Conservation (phyloP, 2,329 filamentous ascomycete genomes). For the Fusarium oxysporum region DNA sequence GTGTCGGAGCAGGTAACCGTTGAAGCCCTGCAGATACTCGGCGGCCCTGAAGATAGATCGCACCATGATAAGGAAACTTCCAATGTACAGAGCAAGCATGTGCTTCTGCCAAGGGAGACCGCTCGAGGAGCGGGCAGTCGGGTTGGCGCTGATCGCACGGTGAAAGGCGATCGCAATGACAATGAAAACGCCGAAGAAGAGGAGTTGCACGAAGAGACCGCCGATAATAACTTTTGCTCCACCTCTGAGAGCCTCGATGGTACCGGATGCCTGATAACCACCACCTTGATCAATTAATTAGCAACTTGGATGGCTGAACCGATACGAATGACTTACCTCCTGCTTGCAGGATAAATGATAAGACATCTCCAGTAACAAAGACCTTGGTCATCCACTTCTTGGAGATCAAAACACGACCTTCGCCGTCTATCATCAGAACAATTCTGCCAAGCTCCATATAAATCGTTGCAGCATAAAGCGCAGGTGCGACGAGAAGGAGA, state of each 20-base stretch:
- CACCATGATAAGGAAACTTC: conserved; percentile 52
- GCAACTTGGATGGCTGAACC: not conserved
- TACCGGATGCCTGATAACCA: conserved; percentile 40
- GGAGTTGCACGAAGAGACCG: conserved; percentile 64
- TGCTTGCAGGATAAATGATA: conserved; percentile 30
- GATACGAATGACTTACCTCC: not conserved
- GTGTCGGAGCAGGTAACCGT: conserved; percentile 47
- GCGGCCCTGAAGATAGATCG: conserved; percentile 55
- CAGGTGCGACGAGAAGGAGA: not conserved
- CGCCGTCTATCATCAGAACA: not conserved
- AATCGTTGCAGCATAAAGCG: not conserved
- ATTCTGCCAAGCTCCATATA: conserved; percentile 17
- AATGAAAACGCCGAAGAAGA: conserved; percentile 65
- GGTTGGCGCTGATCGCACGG: conserved; percentile 16
- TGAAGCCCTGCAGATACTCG: conserved; percentile 53
- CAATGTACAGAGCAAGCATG: conserved; percentile 37
- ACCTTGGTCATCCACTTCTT: conserved; percentile 35
- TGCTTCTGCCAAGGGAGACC: conserved; percentile 48
- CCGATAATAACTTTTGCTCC: conserved; percentile 61
- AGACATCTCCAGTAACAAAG: conserved; percentile 29
- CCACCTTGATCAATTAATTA: not conserved
- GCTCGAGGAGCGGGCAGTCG: not conserved
- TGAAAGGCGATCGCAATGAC: conserved; percentile 59
- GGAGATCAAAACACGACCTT: not conserved
- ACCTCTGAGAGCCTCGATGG: conserved; percentile 40